Evolutionary conservation across 164 flowering plant species (phyloP).

Genomic region (Nelumbo lutea): DNA sequence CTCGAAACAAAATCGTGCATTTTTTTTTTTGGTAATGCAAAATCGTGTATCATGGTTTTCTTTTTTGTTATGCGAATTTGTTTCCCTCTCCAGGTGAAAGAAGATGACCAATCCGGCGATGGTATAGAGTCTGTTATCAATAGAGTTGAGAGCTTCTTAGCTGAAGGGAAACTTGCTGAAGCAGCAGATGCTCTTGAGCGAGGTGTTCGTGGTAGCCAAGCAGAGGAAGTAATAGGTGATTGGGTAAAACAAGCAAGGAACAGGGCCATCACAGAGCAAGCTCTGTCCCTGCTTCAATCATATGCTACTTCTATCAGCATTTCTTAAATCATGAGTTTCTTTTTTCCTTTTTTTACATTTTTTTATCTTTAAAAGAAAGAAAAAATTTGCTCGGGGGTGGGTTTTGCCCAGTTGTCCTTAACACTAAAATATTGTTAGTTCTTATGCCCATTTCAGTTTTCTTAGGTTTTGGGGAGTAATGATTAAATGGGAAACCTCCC

Average conservation of each 20-base stretch:
- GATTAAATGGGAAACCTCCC: too few relatives aligned
- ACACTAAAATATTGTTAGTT: too few relatives aligned
- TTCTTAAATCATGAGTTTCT: constrained; percentile 24
- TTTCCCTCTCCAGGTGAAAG: constrained; percentile 44
- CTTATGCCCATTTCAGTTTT: background rate
- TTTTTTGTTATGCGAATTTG: background rate
- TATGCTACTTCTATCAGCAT: constrained; percentile 75
- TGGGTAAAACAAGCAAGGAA: constrained; percentile 78
- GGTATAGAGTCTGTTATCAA: constrained; percentile 80
- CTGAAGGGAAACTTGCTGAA: constrained; percentile 80
- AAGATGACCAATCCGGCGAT: constrained; percentile 56
- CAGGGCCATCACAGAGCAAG: constrained; percentile 91
- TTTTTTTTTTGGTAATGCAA: background rate
- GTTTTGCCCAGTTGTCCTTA: background rate
- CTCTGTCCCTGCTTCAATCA: constrained; percentile 69
- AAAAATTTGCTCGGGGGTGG: background rate
- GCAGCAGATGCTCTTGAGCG: constrained; percentile 86
- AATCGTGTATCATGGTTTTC: too few relatives aligned
- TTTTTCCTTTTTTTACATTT: background rate
- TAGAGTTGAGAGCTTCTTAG: constrained; percentile 61
- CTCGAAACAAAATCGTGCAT: background rate
- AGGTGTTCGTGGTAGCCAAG: constrained; percentile 72
- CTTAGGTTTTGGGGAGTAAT: too few relatives aligned
- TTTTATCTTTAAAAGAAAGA: background rate
- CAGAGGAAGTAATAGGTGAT: constrained; percentile 54